Conservation (phyloP, 2,329 filamentous ascomycete genomes). For the Phyllosticta ampelicida region DNA sequence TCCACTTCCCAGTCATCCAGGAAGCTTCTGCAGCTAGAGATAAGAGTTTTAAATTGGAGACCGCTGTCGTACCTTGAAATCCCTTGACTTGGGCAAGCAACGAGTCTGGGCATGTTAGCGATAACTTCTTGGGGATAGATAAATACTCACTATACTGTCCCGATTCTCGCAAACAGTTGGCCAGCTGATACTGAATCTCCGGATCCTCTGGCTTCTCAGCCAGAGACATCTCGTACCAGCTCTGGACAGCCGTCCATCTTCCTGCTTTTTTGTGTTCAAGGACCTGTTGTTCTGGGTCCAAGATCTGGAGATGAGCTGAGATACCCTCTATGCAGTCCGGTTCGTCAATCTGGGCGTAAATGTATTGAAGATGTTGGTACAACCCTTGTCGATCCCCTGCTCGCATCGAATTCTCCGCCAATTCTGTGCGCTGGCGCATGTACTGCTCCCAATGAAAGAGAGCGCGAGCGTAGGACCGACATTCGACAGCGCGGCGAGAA, state of each 20-base stretch:
- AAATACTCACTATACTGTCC: slow-evolving; percentile 70
- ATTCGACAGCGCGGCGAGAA: slow-evolving; percentile 80
- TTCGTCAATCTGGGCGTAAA: slow-evolving; percentile 96
- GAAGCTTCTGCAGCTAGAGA: slow-evolving; percentile 84
- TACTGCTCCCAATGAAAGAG: slow-evolving; percentile 93
- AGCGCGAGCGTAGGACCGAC: slow-evolving; percentile 82
- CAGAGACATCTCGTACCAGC: slow-evolving; percentile 91
- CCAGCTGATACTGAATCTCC: slow-evolving; percentile 69
- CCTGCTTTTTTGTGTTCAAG: slow-evolving; percentile 88
- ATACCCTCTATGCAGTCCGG: slow-evolving; percentile 94
- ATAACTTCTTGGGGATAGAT: not conserved
- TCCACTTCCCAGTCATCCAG: slow-evolving; percentile 81
- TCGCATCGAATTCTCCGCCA: slow-evolving; percentile 38
- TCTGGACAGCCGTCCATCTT: slow-evolving; percentile 87
- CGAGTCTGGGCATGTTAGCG: slow-evolving; percentile 47
- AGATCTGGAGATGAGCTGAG: slow-evolving; percentile 69
- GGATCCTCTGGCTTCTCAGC: slow-evolving; percentile 65
- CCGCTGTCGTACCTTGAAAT: slow-evolving; percentile 40
- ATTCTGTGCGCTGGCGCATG: slow-evolving; percentile 48
- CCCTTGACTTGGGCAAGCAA: slow-evolving; percentile 78
- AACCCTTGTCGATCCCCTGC: slow-evolving; percentile 48
- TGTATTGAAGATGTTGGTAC: slow-evolving; percentile 73
- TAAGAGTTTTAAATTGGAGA: slow-evolving; percentile 42
- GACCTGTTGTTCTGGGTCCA: slow-evolving; percentile 91
- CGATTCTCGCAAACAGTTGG: slow-evolving; percentile 87